Conservation (phyloP, 129 eudicot species). For the Flaveria trinervia region DNA sequence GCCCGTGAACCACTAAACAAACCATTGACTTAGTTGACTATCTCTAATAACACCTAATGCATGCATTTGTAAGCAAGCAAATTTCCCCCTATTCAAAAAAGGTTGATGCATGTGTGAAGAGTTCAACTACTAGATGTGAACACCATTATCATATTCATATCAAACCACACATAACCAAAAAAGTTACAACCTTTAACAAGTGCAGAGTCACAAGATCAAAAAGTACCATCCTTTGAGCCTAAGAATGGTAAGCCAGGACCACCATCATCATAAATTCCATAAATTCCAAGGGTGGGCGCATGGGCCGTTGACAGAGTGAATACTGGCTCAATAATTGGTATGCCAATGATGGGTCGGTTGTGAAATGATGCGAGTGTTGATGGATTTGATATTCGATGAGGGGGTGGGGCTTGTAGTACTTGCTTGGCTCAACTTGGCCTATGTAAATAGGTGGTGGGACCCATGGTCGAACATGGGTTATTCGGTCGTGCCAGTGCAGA, state of each 20-base stretch:
- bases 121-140: background rate
- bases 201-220: slow-evolving; percentile 9
- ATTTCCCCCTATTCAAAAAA: background rate
- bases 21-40: background rate
- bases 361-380: slow-evolving; percentile 10
- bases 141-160: too few species aligned
- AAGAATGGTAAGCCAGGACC: slow-evolving; percentile 1
- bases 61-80: background rate
- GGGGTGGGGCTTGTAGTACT: slow-evolving; percentile 48
- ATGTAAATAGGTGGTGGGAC: background rate
- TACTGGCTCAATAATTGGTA: slow-evolving; percentile 1
- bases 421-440: slow-evolving; percentile 3
- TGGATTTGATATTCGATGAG: slow-evolving; percentile 45
- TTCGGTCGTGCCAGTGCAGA: slow-evolving; percentile 7
- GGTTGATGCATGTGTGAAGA: slow-evolving; percentile 14
- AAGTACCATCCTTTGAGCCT: slow-evolving; percentile 15
- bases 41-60: background rate
- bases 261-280: slow-evolving; percentile 18
- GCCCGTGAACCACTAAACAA: background rate
- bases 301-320: slow-evolving; percentile 17
- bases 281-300: background rate
- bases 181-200: background rate
- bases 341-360: slow-evolving; percentile 5
- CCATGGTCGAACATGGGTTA: background rate
- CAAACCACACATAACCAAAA: too few species aligned